A percentile compares a stretch with the other conserved stretches of the same genome.
phyloP scores from a whole-genome alignment of 768 basidiomycete genomes.

The Rhizopogon vulgaris region DNA sequence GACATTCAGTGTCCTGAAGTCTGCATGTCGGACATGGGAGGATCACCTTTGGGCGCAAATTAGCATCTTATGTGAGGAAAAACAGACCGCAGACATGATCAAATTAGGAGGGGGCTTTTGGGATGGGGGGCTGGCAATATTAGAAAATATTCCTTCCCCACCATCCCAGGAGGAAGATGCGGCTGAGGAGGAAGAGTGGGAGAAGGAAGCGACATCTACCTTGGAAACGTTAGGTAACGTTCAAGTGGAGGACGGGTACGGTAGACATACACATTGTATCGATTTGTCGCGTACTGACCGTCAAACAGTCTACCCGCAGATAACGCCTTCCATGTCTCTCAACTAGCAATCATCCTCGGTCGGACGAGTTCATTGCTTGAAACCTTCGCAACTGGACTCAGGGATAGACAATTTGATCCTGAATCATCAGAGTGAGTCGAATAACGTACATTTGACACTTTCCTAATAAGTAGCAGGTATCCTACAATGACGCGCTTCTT shows the following conservation, averaged over 20 bases:
- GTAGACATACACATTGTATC: slow-evolving; percentile 4
- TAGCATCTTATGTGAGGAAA: slow-evolving; percentile 75
- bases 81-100: slow-evolving; percentile 62
- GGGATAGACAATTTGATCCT: slow-evolving; percentile 41
- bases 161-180: slow-evolving; percentile 24
- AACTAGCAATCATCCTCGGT: slow-evolving; percentile 71
- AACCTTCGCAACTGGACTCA: slow-evolving; percentile 55
- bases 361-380: slow-evolving; percentile 63
- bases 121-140: slow-evolving; percentile 53
- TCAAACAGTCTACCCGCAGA: slow-evolving; percentile 49
- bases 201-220: slow-evolving; percentile 52
- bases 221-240: slow-evolving; percentile 55
- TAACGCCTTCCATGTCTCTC: slow-evolving; percentile 78
- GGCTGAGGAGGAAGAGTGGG: slow-evolving; percentile 52
- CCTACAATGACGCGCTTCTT: slow-evolving; percentile 81
- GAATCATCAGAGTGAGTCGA: slow-evolving; percentile 50
- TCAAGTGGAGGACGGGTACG: slow-evolving; percentile 60
- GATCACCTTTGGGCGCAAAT: slow-evolving; percentile 94
- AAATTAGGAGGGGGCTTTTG: slow-evolving; percentile 71
- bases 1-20: slow-evolving; percentile 59
- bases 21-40: slow-evolving; percentile 85
- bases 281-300: slow-evolving; percentile 2
- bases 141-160: slow-evolving; percentile 32
- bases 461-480: slow-evolving; percentile 38
- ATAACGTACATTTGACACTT: slow-evolving; percentile 4